phyloP scores from a whole-genome alignment of 495 filamentous ascomycete genomes.

The Beverwykella pulmonaria region DNA sequence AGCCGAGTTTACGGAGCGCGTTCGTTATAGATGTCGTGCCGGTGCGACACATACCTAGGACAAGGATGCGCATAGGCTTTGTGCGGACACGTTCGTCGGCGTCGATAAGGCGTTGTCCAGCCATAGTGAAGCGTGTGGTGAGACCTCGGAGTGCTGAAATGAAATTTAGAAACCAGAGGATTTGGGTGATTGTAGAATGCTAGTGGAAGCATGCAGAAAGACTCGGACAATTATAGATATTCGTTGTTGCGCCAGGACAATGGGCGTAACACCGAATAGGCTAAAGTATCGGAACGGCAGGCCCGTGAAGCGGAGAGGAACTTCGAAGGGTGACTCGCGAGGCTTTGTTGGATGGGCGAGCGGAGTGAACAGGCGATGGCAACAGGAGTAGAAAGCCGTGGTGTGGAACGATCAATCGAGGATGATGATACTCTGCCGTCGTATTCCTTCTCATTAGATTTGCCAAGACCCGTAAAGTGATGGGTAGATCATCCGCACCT shows the following conservation, averaged over 20 bases:
- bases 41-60: constrained; percentile 29
- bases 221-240: background rate
- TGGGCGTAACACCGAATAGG: constrained; percentile 8
- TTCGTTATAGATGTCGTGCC: constrained; percentile 24
- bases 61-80: constrained; percentile 31
- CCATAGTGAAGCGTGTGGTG: background rate
- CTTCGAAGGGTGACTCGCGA: background rate
- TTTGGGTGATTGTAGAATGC: background rate
- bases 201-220: background rate
- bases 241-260: background rate
- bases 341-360: background rate
- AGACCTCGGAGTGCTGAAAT: too few relatives aligned
- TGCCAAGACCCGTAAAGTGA: background rate
- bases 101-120: constrained; percentile 21
- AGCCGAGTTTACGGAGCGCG: constrained; percentile 32
- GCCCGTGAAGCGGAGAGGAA: constrained; percentile 4
- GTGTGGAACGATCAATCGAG: background rate
- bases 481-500: background rate
- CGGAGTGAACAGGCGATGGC: background rate
- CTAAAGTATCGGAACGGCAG: constrained; percentile 11
- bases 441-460: background rate
- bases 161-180: background rate
- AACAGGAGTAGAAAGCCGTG: background rate
- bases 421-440: background rate
- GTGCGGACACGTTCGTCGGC: constrained; percentile 6